A percentile compares a stretch with the other conserved stretches of the same genome.
These are phyloP conservation scores for Fusarium nanum DNA, from an alignment of 2,329 filamentous ascomycete genomes.

Conservation along the genomic window DNA sequence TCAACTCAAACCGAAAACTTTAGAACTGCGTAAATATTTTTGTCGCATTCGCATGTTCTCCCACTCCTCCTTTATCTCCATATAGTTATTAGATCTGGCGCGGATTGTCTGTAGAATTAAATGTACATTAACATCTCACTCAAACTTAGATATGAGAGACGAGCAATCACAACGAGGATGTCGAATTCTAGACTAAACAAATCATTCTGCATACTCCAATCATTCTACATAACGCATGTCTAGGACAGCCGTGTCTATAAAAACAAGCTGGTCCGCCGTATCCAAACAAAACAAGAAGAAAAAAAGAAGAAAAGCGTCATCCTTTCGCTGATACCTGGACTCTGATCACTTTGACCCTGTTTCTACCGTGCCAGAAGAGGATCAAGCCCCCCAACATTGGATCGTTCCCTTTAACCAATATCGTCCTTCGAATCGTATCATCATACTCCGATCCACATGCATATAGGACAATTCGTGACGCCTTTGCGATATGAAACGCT, in stretches of 20 bases:
- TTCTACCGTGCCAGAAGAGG: constrained; percentile 4
- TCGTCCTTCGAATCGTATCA: constrained; percentile 39
- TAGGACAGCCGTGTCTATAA: constrained; percentile 43
- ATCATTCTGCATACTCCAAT: constrained; percentile 39
- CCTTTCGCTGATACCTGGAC: constrained; percentile 40
- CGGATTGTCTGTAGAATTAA: neutral
- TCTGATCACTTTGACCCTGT: constrained; percentile 16
- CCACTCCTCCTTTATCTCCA: neutral
- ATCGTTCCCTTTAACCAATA: constrained; percentile 41
- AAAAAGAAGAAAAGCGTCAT: constrained; percentile 39
- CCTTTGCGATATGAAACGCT: constrained; percentile 44
- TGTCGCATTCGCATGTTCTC: neutral
- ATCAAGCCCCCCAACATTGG: constrained; percentile 32
- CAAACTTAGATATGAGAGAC: neutral
- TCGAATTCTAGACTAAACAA: constrained; percentile 22
- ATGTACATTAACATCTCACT: neutral
- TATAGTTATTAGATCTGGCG: neutral
- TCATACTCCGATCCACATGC: constrained; percentile 49
- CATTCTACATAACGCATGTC: constrained; percentile 44
- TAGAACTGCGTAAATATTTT: constrained; percentile 6
- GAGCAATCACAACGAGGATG: neutral
- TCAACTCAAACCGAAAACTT: constrained; percentile 38
- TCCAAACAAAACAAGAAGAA: constrained; percentile 19
- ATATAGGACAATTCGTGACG: constrained; percentile 43
- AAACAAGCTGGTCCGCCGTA: constrained; percentile 42